Conservation (phyloP, 2,329 filamentous ascomycete species). For the Rhytidhysteron rufulum region DNA sequence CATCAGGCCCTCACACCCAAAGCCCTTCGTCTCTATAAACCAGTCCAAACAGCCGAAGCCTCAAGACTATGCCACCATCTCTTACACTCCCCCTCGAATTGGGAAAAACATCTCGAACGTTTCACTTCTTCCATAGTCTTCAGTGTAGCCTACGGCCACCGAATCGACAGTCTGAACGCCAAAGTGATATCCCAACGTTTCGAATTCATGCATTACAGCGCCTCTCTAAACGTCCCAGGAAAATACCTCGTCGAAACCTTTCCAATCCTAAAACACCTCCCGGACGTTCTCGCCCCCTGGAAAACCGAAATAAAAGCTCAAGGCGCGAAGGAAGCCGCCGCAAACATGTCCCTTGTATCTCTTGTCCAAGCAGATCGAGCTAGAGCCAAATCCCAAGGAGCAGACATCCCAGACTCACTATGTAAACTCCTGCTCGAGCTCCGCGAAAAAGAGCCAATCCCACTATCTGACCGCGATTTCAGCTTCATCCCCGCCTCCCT, state of each 20-base stretch:
- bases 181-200: conserved; percentile 47
- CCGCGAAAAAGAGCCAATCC: conserved; percentile 35
- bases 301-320: conserved; percentile 42
- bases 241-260: conserved; percentile 47
- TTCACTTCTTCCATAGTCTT: conserved; percentile 51
- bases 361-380: conserved; percentile 40
- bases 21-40: conserved; percentile 43
- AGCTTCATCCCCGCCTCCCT: conserved; percentile 43
- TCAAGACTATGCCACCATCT: conserved; percentile 43
- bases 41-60: conserved; percentile 49
- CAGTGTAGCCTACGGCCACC: conserved; percentile 49
- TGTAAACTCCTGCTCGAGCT: conserved; percentile 44
- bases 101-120: conserved; percentile 46
- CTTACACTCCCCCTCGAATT: conserved; percentile 36
- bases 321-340: conserved; percentile 35
- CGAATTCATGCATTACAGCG: conserved; percentile 47
- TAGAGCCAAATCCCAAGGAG: conserved; percentile 28
- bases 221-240: conserved; percentile 46
- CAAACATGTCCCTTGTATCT: conserved; percentile 41
- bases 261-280: conserved; percentile 42
- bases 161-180: conserved; percentile 46
- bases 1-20: conserved; percentile 44
- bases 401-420: conserved; percentile 39
- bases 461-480: conserved; percentile 41
- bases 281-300: conserved; percentile 45